Percentiles rank a stretch among this genome's conserved stretches.
Conservation (phyloP, 2,329 filamentous ascomycete species). For the Rhinocladiella similis region DNA sequence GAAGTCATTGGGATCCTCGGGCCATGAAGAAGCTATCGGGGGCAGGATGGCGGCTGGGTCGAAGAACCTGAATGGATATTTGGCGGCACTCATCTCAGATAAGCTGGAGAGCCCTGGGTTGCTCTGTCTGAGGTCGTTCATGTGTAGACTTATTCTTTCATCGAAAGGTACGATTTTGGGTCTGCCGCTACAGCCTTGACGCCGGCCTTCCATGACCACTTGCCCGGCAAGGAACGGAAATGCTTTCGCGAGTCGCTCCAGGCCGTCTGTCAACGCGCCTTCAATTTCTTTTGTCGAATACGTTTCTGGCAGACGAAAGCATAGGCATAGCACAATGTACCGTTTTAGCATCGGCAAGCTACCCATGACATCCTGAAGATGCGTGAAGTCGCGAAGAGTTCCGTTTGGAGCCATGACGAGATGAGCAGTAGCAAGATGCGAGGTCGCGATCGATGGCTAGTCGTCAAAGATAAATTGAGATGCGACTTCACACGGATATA, state of each 20-base stretch:
- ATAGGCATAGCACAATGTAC: constrained; percentile 40
- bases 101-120: constrained; percentile 36
- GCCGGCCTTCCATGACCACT: constrained; percentile 38
- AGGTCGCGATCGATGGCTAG: too few species aligned
- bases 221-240: constrained; percentile 54
- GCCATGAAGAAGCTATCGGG: constrained; percentile 41
- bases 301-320: constrained; percentile 37
- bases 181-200: constrained; percentile 33
- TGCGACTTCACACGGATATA: too few species aligned
- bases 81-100: constrained; percentile 36
- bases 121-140: constrained; percentile 45
- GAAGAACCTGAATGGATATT: constrained; percentile 52
- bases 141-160: constrained; percentile 36
- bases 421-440: too few species aligned
- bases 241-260: constrained; percentile 38
- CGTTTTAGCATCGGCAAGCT: too few species aligned
- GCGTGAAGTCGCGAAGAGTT: neutral
- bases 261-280: constrained; percentile 37
- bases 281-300: constrained; percentile 31
- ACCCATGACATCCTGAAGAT: too few species aligned
- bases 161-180: constrained; percentile 42
- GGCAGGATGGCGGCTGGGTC: constrained; percentile 45
- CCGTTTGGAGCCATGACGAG: too few species aligned
- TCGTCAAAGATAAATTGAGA: too few species aligned
- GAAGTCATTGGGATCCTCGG: constrained; percentile 17